Evolutionary conservation across 2,329 filamentous ascomycete genomes (phyloP).

Genomic region (Aspergillus cejpii): DNA sequence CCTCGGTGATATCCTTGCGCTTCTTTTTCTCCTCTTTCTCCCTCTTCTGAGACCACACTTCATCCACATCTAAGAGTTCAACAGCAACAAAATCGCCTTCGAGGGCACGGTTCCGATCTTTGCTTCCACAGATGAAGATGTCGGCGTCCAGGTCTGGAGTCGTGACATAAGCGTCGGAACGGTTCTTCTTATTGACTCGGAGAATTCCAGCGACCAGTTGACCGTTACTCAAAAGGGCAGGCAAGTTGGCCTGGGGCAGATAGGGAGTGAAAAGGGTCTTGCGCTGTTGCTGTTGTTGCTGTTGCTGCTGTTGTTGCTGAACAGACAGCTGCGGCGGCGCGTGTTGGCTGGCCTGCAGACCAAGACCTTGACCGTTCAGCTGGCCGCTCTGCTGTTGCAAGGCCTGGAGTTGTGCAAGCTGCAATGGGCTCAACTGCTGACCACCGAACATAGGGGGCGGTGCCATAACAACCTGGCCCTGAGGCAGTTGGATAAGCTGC

Average conservation of each 20-base stretch:
- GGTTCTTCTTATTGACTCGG: conserved; percentile 99
- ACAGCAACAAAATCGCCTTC: conserved; percentile 94
- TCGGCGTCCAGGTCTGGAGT: conserved; percentile 92
- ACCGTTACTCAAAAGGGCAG: conserved; percentile 81
- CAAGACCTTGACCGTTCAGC: conserved; percentile 68
- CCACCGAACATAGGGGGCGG: conserved; percentile 70
- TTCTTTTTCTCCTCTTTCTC: conserved; percentile 99
- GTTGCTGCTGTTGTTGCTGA: conserved; percentile 50
- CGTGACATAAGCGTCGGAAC: conserved; percentile 95
- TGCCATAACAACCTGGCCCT: conserved; percentile 76
- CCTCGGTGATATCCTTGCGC: conserved; percentile 96
- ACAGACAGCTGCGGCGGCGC: conserved; percentile 56
- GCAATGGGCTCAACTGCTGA: conserved; percentile 82
- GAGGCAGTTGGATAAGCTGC: conserved; percentile 76
- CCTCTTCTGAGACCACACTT: conserved; percentile 97
- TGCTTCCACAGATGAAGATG: conserved; percentile 99
- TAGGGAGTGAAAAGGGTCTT: conserved; percentile 99
- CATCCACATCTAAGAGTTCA: conserved; percentile 93
- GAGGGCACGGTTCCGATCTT: conserved; percentile 92
- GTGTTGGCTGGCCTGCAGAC: conserved; percentile 63
- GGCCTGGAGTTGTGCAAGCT: conserved; percentile 83
- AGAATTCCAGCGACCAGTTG: conserved; percentile 94
- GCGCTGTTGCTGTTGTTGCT: conserved; percentile 80
- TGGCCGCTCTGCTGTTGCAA: conserved; percentile 91
- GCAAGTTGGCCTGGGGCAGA: conserved; percentile 85